Percentiles rank a stretch among this genome's conserved stretches.
These are phyloP conservation scores for Fusarium phyllophilum DNA, from an alignment of 2,329 filamentous ascomycete genomes.

Conservation along the genomic window DNA sequence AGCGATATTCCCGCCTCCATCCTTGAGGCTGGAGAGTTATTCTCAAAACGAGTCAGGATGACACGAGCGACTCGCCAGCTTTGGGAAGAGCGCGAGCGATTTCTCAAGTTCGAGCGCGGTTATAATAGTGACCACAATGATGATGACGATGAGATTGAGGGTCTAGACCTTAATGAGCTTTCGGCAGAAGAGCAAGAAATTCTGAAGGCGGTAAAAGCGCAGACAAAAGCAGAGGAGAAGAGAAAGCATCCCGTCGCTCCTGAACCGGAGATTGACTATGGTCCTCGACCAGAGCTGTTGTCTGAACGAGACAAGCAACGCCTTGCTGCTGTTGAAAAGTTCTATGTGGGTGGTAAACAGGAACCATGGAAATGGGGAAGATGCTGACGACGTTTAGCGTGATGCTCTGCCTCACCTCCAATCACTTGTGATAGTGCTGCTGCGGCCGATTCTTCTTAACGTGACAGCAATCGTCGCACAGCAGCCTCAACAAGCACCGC, in stretches of 20 bases:
- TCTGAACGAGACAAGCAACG: constrained; percentile 69
- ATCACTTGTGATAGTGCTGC: constrained; percentile 89
- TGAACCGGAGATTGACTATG: constrained; percentile 53
- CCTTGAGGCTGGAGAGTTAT: constrained; percentile 91
- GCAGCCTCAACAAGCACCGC: constrained; percentile 59
- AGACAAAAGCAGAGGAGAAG: constrained; percentile 47
- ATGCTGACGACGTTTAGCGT: constrained; percentile 58
- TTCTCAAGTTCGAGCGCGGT: constrained; percentile 90
- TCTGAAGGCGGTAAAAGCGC: constrained; percentile 55
- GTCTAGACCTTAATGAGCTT: constrained; percentile 58
- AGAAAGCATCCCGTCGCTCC: constrained; percentile 21
- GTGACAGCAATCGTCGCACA: constrained; percentile 84
- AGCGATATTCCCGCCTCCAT: constrained; percentile 94
- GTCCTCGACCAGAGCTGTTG: constrained; percentile 59
- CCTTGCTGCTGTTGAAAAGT: constrained; percentile 78
- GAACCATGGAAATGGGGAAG: neutral
- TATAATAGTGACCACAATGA: constrained; percentile 70
- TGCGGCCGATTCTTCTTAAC: constrained; percentile 88
- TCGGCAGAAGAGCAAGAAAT: constrained; percentile 52
- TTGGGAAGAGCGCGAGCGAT: constrained; percentile 92
- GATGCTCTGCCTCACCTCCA: constrained; percentile 86
- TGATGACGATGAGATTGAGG: constrained; percentile 59
- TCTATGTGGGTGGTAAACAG: constrained; percentile 75
- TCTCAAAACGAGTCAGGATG: constrained; percentile 89
- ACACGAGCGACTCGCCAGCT: constrained; percentile 91